These are phyloP conservation scores for Rhizopus delemar DNA, from an alignment of 371 early-diverging fungal species.

Conservation along the genomic window DNA sequence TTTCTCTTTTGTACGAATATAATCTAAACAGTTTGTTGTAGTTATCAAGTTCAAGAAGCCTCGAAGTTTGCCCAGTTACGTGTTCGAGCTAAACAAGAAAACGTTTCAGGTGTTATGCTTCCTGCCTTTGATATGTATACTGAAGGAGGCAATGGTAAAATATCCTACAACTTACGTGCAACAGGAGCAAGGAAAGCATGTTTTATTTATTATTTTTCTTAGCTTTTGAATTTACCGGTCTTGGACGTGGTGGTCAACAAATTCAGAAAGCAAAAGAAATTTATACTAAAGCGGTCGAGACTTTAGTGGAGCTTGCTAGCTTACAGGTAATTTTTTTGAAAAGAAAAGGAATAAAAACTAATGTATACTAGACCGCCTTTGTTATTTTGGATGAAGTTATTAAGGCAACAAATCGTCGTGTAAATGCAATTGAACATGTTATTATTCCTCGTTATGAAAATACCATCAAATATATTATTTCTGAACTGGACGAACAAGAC, in stretches of 20 bases:
- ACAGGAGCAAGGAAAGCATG: neutral
- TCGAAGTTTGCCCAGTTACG: conserved; percentile 89
- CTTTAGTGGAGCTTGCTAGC: conserved; percentile 96
- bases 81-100: conserved; percentile 91
- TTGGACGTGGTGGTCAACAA: conserved; percentile 98
- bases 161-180: neutral
- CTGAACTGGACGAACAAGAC: conserved; percentile 99
- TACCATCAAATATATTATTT: conserved; percentile 95
- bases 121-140: conserved; percentile 89
- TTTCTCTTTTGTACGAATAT: too few relatives aligned
- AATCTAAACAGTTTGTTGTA: conserved; percentile 16
- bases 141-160: conserved; percentile 82
- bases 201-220: neutral
- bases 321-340: conserved; percentile 69
- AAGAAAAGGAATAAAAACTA: too few relatives aligned
- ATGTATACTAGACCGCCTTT: conserved; percentile 58
- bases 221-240: conserved; percentile 95
- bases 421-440: conserved; percentile 99
- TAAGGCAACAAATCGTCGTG: conserved; percentile 98
- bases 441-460: conserved; percentile 98
- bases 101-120: conserved; percentile 96
- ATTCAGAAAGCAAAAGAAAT: conserved; percentile 92
- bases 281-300: conserved; percentile 92
- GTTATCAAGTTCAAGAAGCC: conserved; percentile 93
- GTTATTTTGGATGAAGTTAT: conserved; percentile 98